phyloP scores from a whole-genome alignment of 345 rosid species.

The Erodium maritimum region DNA sequence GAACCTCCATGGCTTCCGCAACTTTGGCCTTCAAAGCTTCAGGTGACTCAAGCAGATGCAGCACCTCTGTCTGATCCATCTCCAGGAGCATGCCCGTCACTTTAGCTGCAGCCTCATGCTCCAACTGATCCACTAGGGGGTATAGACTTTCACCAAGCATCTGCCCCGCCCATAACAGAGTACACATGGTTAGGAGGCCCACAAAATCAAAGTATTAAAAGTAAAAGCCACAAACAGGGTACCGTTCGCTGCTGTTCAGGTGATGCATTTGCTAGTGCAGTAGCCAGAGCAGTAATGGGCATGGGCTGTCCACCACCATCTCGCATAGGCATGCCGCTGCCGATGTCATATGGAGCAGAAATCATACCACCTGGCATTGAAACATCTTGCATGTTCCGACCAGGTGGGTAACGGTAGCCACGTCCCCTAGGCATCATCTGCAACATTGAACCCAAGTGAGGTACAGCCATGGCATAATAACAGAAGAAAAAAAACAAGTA shows the following conservation, averaged over 20 bases:
- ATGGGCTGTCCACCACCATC: conserved; percentile 40
- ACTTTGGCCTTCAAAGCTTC: conserved; percentile 62
- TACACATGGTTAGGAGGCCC: too few species aligned
- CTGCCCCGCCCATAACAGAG: conserved; percentile 12
- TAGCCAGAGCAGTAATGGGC: conserved; percentile 51
- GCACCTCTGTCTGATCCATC: conserved; percentile 76
- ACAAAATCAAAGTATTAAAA: conserved; percentile 1
- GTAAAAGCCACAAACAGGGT: too few species aligned
- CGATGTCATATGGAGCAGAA: conserved; percentile 49
- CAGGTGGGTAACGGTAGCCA: conserved; percentile 50
- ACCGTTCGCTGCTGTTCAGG: conserved; percentile 73
- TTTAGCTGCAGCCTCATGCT: conserved; percentile 54
- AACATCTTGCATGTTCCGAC: conserved; percentile 46
- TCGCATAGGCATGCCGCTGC: conserved; percentile 40
- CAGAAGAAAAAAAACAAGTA: background rate
- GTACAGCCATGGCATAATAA: background rate
- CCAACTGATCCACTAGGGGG: conserved; percentile 64
- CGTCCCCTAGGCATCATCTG: conserved; percentile 74
- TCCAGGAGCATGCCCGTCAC: conserved; percentile 84
- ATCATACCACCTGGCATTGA: conserved; percentile 45
- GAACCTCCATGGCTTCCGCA: conserved; percentile 60
- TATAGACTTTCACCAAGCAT: conserved; percentile 69
- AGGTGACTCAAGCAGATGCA: conserved; percentile 65
- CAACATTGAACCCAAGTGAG: background rate
- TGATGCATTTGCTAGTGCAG: conserved; percentile 56